Conservation (phyloP, 1,284 basidiomycete species). For the Ganoderma multipileum region DNA sequence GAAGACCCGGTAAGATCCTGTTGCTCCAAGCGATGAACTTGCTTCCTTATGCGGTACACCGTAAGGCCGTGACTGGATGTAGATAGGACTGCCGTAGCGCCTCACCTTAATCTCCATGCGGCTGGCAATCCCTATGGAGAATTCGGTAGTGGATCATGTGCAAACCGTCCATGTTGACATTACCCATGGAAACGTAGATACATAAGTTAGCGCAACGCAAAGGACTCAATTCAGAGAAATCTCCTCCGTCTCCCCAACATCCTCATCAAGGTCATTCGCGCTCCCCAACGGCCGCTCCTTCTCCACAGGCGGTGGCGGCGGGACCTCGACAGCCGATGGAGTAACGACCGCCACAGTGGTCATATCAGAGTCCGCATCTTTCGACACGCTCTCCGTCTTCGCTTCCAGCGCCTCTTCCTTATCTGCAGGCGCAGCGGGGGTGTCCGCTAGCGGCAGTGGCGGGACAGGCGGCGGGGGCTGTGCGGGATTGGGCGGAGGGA, state of each 20-base stretch:
- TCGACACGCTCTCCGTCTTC: conserved; percentile 8
- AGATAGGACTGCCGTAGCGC: not conserved
- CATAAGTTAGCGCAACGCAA: conserved; percentile 9
- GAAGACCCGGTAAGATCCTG: not conserved
- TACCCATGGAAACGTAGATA: not conserved
- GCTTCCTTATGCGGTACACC: not conserved
- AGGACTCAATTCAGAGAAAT: conserved; percentile 50
- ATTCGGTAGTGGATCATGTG: not conserved
- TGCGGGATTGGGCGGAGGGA: conserved; percentile 57
- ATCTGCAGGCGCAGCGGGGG: conserved; percentile 11
- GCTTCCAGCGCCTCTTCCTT: conserved; percentile 9
- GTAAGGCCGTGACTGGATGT: not conserved
- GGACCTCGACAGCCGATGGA: conserved; percentile 75
- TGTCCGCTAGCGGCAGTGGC: conserved; percentile 24
- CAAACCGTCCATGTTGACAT: not conserved
- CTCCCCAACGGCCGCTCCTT: conserved; percentile 60
- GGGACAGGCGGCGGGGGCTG: conserved; percentile 33
- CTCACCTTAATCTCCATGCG: not conserved
- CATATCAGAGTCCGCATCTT: conserved; percentile 37
- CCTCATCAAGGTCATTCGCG: conserved; percentile 63
- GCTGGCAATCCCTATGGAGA: not conserved
- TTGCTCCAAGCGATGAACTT: not conserved
- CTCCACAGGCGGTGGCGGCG: conserved; percentile 77
- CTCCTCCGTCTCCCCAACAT: conserved; percentile 79
- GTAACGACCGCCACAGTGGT: conserved; percentile 48